These are phyloP conservation scores for Coleophoma cylindrospora DNA, from an alignment of 2,329 filamentous ascomycete species.

Conservation along the genomic window DNA sequence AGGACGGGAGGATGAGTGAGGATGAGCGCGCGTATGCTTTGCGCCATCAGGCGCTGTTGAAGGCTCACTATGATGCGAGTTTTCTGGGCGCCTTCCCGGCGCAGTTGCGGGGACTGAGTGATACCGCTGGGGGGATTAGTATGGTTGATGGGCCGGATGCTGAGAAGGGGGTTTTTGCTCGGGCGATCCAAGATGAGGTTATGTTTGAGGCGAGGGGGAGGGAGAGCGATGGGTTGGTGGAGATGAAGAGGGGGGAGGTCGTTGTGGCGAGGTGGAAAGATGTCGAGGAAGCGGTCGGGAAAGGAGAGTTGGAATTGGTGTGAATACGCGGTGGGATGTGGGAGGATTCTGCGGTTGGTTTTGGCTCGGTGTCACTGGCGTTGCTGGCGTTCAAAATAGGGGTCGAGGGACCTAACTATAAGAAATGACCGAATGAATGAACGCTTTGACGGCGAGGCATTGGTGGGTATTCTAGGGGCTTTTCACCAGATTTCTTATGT, in stretches of 20 bases:
- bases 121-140: conserved; percentile 80
- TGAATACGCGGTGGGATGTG: conserved; percentile 19
- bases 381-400: too few relatives aligned
- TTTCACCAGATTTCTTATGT: too few relatives aligned
- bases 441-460: too few relatives aligned
- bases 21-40: conserved; percentile 75
- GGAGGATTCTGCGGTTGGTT: neutral
- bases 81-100: conserved; percentile 81
- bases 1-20: too few relatives aligned
- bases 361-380: neutral
- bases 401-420: too few relatives aligned
- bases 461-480: too few relatives aligned
- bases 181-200: conserved; percentile 55
- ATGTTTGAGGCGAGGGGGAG: conserved; percentile 57
- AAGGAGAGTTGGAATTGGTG: conserved; percentile 52
- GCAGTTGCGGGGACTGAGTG: conserved; percentile 78
- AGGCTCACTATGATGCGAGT: conserved; percentile 77
- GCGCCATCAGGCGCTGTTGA: conserved; percentile 77
- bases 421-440: too few relatives aligned
- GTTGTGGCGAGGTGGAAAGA: conserved; percentile 71
- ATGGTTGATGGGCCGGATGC: conserved; percentile 90
- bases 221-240: conserved; percentile 55
- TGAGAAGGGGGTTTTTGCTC: conserved; percentile 76
- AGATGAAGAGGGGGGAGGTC: conserved; percentile 57
- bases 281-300: conserved; percentile 54